Evolutionary conservation across 805 yeast genomes (phyloP).

Genomic region (Pichia sporocuriosa): DNA sequence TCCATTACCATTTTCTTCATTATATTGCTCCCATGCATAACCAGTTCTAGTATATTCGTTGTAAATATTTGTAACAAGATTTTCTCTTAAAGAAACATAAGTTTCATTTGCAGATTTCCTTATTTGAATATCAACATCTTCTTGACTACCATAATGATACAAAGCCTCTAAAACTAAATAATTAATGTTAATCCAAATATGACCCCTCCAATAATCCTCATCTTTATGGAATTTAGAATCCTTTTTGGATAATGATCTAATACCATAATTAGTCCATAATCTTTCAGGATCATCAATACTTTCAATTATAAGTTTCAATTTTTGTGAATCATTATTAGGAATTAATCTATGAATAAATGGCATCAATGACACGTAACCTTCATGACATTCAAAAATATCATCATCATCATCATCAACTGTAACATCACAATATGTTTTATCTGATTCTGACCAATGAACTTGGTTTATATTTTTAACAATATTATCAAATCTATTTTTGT

Average conservation of each 20-base stretch:
- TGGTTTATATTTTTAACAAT: constrained; percentile 60
- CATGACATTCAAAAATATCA: constrained; percentile 65
- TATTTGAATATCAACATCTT: constrained; percentile 29
- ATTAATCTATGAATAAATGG: constrained; percentile 76
- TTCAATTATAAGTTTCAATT: constrained; percentile 47
- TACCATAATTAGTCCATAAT: constrained; percentile 72
- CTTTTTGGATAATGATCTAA: constrained; percentile 68
- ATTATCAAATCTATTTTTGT: constrained; percentile 44
- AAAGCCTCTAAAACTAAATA: constrained; percentile 72
- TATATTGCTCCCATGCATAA: constrained; percentile 86
- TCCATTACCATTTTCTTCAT: constrained; percentile 66
- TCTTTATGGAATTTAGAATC: constrained; percentile 64
- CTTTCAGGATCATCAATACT: constrained; percentile 62
- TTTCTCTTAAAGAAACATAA: constrained; percentile 55
- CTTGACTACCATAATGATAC: constrained; percentile 40
- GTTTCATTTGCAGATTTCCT: constrained; percentile 37
- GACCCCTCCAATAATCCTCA: constrained; percentile 95
- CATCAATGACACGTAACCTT: constrained; percentile 80
- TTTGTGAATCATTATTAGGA: constrained; percentile 35
- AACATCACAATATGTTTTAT: constrained; percentile 72
- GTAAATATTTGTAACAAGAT: constrained; percentile 62
- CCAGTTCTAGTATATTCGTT: constrained; percentile 72
- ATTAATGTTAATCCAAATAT: constrained; percentile 89
- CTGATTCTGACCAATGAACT: constrained; percentile 72
- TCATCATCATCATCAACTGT: constrained; percentile 72